phyloP scores from a whole-genome alignment of 495 filamentous ascomycete genomes.

The Corynascus novoguineensis region DNA sequence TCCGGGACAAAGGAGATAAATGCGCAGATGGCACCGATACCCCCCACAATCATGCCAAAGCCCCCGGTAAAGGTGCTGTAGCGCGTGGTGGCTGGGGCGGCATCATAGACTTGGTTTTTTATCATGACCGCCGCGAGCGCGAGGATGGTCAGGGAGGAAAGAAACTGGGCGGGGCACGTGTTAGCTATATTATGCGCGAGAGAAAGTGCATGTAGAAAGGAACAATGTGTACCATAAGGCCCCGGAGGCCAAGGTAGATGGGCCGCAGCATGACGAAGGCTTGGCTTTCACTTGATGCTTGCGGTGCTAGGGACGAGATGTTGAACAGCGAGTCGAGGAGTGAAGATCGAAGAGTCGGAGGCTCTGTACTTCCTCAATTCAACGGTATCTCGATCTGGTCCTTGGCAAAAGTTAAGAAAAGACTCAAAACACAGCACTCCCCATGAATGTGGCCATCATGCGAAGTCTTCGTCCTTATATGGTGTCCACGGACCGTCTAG shows the following conservation, averaged over 20 bases:
- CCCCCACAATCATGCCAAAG: slow-evolving; percentile 41
- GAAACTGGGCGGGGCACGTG: slow-evolving; percentile 31
- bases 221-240: slow-evolving; percentile 10
- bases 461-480: neutral
- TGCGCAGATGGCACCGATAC: slow-evolving; percentile 35
- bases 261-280: slow-evolving; percentile 5
- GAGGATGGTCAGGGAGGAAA: slow-evolving; percentile 44
- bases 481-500: neutral
- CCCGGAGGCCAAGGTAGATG: slow-evolving; percentile 17
- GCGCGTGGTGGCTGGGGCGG: slow-evolving; percentile 37
- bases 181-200: neutral
- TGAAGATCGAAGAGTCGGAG: neutral
- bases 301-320: neutral
- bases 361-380: too few species aligned
- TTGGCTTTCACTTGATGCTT: neutral
- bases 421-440: too few species aligned
- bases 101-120: slow-evolving; percentile 36
- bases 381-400: too few species aligned
- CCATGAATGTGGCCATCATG: neutral
- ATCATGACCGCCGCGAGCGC: slow-evolving; percentile 44
- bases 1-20: slow-evolving; percentile 39
- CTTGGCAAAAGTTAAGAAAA: too few species aligned
- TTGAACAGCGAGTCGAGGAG: neutral
- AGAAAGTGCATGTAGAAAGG: too few species aligned
- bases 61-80: slow-evolving; percentile 47